A percentile compares a stretch with the other conserved stretches of the same genome.
Conservation (phyloP, 1,284 basidiomycete genomes). For the Butyriboletus appendiculatus region DNA sequence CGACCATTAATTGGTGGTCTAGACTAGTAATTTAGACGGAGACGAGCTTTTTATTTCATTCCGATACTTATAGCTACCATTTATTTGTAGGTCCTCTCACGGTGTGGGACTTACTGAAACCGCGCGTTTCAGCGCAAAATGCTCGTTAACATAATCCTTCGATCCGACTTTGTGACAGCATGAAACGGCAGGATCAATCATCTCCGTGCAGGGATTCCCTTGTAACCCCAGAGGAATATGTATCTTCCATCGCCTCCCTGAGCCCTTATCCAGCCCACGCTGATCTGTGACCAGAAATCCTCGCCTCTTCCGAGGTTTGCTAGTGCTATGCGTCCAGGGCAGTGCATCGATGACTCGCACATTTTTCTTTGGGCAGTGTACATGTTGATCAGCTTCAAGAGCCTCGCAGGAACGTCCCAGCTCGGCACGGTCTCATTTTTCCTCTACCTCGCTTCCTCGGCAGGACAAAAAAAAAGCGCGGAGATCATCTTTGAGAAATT, state of each 20-base stretch:
- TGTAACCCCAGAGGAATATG: too few relatives aligned
- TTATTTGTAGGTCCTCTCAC: neutral
- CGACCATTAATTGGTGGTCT: neutral
- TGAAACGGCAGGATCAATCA: too few relatives aligned
- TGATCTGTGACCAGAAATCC: too few relatives aligned
- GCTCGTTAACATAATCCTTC: too few relatives aligned
- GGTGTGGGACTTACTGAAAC: neutral
- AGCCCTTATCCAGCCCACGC: too few relatives aligned
- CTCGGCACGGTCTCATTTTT: neutral
- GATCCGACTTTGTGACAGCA: neutral
- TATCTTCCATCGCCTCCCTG: neutral
- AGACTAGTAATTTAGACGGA: neutral
- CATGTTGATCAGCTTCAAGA: neutral
- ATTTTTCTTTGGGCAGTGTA: neutral
- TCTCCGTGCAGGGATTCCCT: neutral
- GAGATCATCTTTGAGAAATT: neutral
- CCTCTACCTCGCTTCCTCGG: neutral
- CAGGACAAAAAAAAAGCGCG: neutral
- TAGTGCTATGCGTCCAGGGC: too few relatives aligned
- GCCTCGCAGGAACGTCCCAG: neutral
- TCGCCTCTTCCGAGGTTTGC: too few relatives aligned
- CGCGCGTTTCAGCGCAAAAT: neutral
- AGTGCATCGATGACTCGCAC: neutral
- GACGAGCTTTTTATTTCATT: neutral
- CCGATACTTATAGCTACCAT: neutral